Percentiles rank a stretch among this genome's conserved stretches.
phyloP scores from a whole-genome alignment of 441 rosid species.

The Syzygium malaccense region DNA sequence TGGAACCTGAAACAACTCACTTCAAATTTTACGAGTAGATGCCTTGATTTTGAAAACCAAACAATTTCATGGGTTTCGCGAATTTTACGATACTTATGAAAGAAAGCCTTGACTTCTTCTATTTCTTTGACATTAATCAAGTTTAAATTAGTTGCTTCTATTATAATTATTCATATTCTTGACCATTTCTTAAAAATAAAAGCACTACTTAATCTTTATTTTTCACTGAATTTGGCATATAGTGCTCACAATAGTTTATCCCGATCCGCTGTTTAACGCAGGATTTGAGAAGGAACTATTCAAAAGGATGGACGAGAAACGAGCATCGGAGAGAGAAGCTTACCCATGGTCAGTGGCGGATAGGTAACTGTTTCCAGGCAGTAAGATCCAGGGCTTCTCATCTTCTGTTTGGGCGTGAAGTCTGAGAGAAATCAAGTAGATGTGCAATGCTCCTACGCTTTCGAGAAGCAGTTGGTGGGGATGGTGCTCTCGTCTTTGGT shows the following conservation, averaged over 20 bases:
- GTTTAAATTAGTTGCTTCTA: not conserved
- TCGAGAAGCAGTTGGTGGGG: not conserved
- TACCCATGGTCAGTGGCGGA: constrained; percentile 88
- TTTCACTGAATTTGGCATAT: not conserved
- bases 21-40: not conserved
- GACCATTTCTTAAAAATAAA: not conserved
- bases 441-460: not conserved
- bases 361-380: constrained; percentile 30
- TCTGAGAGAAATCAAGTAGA: not conserved
- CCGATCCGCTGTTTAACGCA: constrained; percentile 6
- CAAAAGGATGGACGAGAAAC: constrained; percentile 54
- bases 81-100: not conserved
- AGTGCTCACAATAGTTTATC: not conserved
- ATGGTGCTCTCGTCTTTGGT: not conserved
- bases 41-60: not conserved
- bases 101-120: no score
- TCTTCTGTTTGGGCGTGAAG: not conserved
- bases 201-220: not conserved
- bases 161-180: not conserved
- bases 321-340: constrained; percentile 77
- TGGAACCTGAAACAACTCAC: no score
- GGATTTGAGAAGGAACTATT: constrained; percentile 72
- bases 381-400: not conserved
- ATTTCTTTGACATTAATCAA: no score
- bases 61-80: not conserved